Evolutionary conservation across 2,329 filamentous ascomycete species (phyloP).

Genomic region (Xylariaceae sp.): DNA sequence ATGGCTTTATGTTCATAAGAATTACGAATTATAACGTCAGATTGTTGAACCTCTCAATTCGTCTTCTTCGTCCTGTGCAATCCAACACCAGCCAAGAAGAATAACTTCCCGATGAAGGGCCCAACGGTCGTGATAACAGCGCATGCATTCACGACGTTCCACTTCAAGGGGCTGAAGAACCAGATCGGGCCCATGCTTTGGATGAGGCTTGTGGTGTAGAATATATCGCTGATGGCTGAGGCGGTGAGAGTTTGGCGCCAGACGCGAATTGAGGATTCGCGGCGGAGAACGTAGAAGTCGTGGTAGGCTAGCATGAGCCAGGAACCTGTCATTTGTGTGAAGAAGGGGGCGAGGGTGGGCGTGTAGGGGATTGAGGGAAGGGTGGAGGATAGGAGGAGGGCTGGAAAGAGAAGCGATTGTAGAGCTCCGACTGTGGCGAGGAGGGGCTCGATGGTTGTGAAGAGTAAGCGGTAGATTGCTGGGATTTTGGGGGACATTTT

Average conservation of each 20-base stretch:
- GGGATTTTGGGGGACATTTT: conserved; percentile 18
- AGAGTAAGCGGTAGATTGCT: conserved; percentile 17
- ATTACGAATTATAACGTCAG: too few species aligned
- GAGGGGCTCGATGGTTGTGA: conserved; percentile 21
- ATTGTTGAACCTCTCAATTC: neutral
- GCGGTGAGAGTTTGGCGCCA: conserved; percentile 22
- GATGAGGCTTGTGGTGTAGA: conserved; percentile 18
- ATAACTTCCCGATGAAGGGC: conserved; percentile 21
- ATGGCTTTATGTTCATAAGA: too few species aligned
- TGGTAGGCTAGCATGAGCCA: conserved; percentile 24
- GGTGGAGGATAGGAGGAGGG: conserved; percentile 8
- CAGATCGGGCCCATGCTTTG: conserved; percentile 17
- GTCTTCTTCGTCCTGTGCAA: conserved; percentile 12
- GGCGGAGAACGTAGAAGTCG: conserved; percentile 19
- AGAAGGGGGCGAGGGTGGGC: conserved; percentile 14
- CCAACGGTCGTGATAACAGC: conserved; percentile 16
- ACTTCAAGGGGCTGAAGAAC: conserved; percentile 18
- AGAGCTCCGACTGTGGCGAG: conserved; percentile 18
- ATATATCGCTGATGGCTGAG: conserved; percentile 20
- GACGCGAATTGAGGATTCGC: conserved; percentile 2
- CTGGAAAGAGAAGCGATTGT: conserved; percentile 16
- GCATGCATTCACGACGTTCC: conserved; percentile 11
- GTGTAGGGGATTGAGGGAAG: conserved; percentile 18
- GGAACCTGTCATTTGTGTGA: conserved; percentile 20
- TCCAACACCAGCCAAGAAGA: conserved; percentile 20